Conservation (phyloP, 106 monocot genomes). For the Dioscorea dumetorum region DNA sequence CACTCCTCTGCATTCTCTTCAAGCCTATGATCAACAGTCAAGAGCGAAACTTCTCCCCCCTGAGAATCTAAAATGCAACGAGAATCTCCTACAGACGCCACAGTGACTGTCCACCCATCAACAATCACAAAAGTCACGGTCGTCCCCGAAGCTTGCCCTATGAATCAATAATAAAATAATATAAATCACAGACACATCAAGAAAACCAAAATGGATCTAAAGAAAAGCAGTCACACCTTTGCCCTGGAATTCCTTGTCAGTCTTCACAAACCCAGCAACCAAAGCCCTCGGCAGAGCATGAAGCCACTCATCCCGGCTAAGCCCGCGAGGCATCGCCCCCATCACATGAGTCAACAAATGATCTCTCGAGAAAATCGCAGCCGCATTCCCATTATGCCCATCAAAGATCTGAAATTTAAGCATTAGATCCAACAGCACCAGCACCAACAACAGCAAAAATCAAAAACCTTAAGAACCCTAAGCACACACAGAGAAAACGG, state of each 20-base stretch:
- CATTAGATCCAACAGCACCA: background rate
- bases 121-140: slow-evolving; percentile 92
- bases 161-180: background rate
- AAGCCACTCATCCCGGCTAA: slow-evolving; percentile 64
- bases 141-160: slow-evolving; percentile 87
- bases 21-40: slow-evolving; percentile 88
- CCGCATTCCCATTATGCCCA: slow-evolving; percentile 68
- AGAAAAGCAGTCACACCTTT: slow-evolving; percentile 23
- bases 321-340: slow-evolving; percentile 38
- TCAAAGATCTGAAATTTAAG: slow-evolving; percentile 44
- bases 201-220: too few species aligned
- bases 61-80: slow-evolving; percentile 84
- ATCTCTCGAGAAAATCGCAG: slow-evolving; percentile 51
- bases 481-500: slow-evolving; percentile 9
- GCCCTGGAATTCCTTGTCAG: slow-evolving; percentile 61
- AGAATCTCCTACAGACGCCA: slow-evolving; percentile 90
- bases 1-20: slow-evolving; percentile 96
- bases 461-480: too few species aligned
- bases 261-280: slow-evolving; percentile 71
- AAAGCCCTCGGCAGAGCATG: slow-evolving; percentile 61
- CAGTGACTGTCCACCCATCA: slow-evolving; percentile 89
- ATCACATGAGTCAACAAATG: slow-evolving; percentile 51
- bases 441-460: background rate
- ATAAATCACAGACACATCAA: too few species aligned
- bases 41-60: slow-evolving; percentile 58